phyloP scores from a whole-genome alignment of 306 rosid species.

The Cucurbita argyrosperma region DNA sequence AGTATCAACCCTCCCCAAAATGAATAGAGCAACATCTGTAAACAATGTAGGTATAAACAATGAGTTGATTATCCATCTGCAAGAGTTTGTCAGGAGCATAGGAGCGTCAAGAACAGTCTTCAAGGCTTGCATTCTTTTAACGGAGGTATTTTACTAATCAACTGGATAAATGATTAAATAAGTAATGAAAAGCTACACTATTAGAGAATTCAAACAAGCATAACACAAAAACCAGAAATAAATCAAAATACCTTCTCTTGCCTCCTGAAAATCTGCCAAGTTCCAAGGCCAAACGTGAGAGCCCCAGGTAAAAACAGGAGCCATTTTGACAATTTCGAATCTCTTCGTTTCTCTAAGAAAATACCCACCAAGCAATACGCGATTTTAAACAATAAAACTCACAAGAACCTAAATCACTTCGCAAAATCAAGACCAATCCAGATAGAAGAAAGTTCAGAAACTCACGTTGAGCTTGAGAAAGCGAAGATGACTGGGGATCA shows the following conservation, averaged over 20 bases:
- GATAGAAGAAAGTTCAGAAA: neutral
- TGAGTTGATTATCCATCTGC: neutral
- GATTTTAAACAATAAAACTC: neutral
- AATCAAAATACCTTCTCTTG: constrained; percentile 48
- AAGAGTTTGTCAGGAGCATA: neutral
- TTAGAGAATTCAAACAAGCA: neutral
- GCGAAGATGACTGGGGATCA: constrained; percentile 25
- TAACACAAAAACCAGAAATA: neutral
- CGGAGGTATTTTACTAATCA: neutral
- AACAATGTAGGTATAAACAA: neutral
- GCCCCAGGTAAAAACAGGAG: constrained; percentile 82
- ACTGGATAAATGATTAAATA: neutral
- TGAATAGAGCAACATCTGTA: neutral
- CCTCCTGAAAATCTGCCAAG: constrained; percentile 89
- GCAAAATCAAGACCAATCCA: constrained; percentile 2
- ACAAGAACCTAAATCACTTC: neutral
- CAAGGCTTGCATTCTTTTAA: neutral
- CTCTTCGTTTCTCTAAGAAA: constrained; percentile 23
- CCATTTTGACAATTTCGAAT: constrained; percentile 52
- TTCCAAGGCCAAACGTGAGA: constrained; percentile 86
- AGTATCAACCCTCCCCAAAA: neutral
- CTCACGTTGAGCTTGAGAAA: constrained; percentile 39
- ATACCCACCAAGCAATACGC: neutral
- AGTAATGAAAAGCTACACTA: neutral
- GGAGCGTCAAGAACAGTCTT: neutral